phyloP scores from a whole-genome alignment of 257 asterid genomes.

The Coffea canephora region DNA sequence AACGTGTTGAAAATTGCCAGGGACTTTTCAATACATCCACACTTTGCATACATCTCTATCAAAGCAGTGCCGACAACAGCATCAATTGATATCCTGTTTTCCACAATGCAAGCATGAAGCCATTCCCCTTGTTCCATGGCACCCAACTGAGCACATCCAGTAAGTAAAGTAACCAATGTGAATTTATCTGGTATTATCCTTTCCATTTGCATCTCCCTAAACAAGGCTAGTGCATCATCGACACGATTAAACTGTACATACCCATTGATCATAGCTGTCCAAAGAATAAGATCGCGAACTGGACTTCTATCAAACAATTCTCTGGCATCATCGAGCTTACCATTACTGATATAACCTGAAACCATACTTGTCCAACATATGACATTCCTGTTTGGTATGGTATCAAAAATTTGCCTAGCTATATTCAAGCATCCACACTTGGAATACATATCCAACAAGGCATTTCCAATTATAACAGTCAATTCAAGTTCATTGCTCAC shows the following conservation, averaged over 20 bases:
- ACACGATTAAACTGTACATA: slow-evolving; percentile 71
- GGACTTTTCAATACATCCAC: slow-evolving; percentile 68
- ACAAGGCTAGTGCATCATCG: slow-evolving; percentile 64
- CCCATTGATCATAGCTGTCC: slow-evolving; percentile 90
- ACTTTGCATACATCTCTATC: slow-evolving; percentile 84
- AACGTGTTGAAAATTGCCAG: slow-evolving; percentile 47
- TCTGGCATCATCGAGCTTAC: slow-evolving; percentile 66
- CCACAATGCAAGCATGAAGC: slow-evolving; percentile 59
- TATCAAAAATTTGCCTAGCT: slow-evolving; percentile 63
- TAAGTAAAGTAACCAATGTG: slow-evolving; percentile 71
- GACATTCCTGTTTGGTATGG: slow-evolving; percentile 57
- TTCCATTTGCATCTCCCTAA: slow-evolving; percentile 65
- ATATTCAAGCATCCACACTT: slow-evolving; percentile 65
- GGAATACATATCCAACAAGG: slow-evolving; percentile 84
- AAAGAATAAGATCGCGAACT: slow-evolving; percentile 61
- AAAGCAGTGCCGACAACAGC: slow-evolving; percentile 81
- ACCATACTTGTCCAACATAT: slow-evolving; percentile 87
- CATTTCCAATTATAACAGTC: slow-evolving; percentile 60
- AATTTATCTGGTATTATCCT: slow-evolving; percentile 71
- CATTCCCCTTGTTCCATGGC: slow-evolving; percentile 77
- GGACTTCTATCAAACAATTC: slow-evolving; percentile 64
- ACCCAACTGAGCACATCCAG: slow-evolving; percentile 84
- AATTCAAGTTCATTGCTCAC: slow-evolving; percentile 43
- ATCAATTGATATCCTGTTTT: slow-evolving; percentile 48
- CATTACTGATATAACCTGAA: slow-evolving; percentile 53